A percentile compares a stretch with the other conserved stretches of the same genome.
Conservation (phyloP, 257 asterid species). For the Cinchona pubescens region DNA sequence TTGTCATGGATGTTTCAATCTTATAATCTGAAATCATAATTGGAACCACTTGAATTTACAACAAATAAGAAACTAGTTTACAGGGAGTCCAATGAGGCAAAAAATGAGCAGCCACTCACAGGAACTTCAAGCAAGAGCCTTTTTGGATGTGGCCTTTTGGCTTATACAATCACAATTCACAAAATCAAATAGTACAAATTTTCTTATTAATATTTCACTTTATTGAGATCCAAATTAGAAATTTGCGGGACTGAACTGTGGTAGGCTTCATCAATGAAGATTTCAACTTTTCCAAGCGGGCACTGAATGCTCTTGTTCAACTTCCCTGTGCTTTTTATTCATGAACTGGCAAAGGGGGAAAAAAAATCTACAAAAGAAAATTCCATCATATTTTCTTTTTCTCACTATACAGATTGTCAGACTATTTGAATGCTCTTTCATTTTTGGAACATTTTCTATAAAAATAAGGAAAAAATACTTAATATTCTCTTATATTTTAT, state of each 20-base stretch:
- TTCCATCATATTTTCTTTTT: no score
- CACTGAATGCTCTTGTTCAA: no score
- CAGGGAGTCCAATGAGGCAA: neutral
- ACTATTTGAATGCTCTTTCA: neutral
- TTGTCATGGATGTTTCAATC: neutral
- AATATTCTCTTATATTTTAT: no score
- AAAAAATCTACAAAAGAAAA: no score
- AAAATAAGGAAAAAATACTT: no score
- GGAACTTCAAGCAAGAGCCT: neutral
- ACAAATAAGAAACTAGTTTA: neutral
- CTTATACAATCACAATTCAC: neutral
- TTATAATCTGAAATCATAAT: neutral
- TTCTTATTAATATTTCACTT: neutral
- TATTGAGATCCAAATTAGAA: neutral
- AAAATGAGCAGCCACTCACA: neutral
- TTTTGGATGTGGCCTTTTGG: neutral
- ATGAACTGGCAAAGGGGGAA: no score
- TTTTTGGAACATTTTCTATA: no score
- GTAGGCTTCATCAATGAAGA: neutral
- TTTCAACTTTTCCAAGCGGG: neutral
- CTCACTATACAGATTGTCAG: neutral
- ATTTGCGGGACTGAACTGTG: neutral
- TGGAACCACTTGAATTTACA: neutral
- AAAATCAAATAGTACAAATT: neutral
- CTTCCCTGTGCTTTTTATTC: no score